Evolutionary conservation across 495 filamentous ascomycete genomes (phyloP), one percentile per base, ranked within the genome.

Genomic region (Apodospora peruviana): DNA sequence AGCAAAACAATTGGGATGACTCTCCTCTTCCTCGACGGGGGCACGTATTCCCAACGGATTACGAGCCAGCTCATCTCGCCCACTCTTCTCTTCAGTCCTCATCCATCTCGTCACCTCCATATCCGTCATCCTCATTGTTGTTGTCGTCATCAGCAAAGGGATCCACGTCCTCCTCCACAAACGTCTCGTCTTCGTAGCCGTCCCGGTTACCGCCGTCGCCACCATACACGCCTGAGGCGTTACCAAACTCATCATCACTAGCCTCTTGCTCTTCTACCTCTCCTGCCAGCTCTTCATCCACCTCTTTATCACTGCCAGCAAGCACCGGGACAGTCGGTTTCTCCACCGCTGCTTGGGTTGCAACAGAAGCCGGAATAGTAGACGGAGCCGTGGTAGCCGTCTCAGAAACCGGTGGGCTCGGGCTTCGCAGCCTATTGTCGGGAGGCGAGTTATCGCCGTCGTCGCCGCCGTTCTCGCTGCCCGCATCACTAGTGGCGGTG

Each of bases 131-230:
- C 2, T 59, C 53, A 14, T 51, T 25, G 22, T 48, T 43, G 3
- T 49, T 40, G n/a, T 48, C 27, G 16, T 45, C n/a, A 19, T 57
- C 53, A 1, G 48, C 60, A 45, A 62, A 62, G 11, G 60, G 53
- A 24, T 58, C 56, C 23, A 59, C 48, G 4, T 56, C 58, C 16
- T 54, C 47, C 45, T 61, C 59, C 16, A 47, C 57, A 32, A 56
- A 51, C 2, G 47, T 56, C 37, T 69, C 65, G 5, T 65, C 67
- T 24, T 70, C 62, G 20, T 61, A 62, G 22, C 53, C 59, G 25
- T 57, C 43, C 9, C 69, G 60, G 23, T 61, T 61, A 21, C 53
- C 59, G 25, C 57, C 43, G 8, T 58, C 65, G 21, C 61, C 60
- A 3, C 55, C 56, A 8, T 43, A 47, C 12, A 50, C 49, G 16